Evolutionary conservation across 129 eudicot genomes (phyloP), one percentile per base, ranked within the genome.

Genomic region (Erigeron canadensis): DNA sequence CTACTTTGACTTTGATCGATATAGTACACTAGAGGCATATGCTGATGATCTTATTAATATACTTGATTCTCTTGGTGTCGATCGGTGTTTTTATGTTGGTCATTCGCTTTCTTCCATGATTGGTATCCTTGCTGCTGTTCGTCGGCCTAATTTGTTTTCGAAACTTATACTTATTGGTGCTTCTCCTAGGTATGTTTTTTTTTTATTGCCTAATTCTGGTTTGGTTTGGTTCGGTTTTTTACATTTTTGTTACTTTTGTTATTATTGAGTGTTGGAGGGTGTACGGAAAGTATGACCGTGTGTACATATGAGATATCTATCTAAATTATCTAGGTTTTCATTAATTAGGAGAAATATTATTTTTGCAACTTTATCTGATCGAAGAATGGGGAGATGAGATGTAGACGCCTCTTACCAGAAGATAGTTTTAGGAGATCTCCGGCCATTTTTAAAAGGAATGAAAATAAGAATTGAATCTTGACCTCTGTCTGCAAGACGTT

Each of bases 111-210:
- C 99, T 47, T 91, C 94, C 18, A 85, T 88, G 93, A 94, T 90
- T 74, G 99, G 99, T 8, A 80, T 94, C 62, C 82, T 94, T 8
- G 99, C 99, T 17, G 79, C 99, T 75, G 88, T 94, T 74, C 95
- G 97, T 69, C 86, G 97, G 37, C 99, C 95, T 0, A 79, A 82
- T 59, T 86, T 94, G 16, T 94, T 94, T 63, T 6, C 87, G 5
- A 94, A 94, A 45, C 99, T 94, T 82, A 87, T 94, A 71, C 97
- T 94, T 53, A 79, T 94, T 70, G 97, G 99, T 38, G 96, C 97
- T 74, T 90, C 97, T 63, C 99, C 99, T 0, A 86, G 99, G 99
- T 94, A 77, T 22, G 58, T 1, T 22, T 7, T 53, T 2, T 6
- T 16, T 17, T 53, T 10, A n/a, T 43, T 17, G 4, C 16, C 5